Evolutionary conservation across 1,139 yeast genomes (phyloP).

Genomic region (Sugiyamaella pinicola): DNA sequence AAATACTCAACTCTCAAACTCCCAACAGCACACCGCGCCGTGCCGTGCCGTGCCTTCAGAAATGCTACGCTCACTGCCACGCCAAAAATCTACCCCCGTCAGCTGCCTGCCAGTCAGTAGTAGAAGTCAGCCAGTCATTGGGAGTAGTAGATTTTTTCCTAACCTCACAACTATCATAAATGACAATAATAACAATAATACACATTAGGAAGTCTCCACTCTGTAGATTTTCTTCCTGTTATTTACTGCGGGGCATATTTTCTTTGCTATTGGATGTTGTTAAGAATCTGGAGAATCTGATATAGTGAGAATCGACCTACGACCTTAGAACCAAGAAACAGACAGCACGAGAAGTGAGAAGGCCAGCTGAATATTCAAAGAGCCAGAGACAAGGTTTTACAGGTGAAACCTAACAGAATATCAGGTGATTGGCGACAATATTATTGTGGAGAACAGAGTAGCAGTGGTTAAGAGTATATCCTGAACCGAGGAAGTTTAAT

Average conservation of each 20-base stretch:
- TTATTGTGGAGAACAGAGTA: background rate
- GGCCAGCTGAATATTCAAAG: too few species aligned
- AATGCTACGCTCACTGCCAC: too few species aligned
- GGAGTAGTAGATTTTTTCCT: too few species aligned
- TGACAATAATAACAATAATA: background rate
- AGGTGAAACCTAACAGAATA: background rate
- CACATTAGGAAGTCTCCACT: background rate
- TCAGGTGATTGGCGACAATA: background rate
- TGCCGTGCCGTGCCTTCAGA: background rate
- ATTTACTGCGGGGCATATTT: conserved; percentile 2
- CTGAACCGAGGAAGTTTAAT: background rate
- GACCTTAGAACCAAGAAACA: too few species aligned
- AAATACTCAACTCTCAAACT: background rate
- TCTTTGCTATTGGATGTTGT: background rate
- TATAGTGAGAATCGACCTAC: too few species aligned
- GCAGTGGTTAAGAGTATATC: background rate
- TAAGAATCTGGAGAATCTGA: too few species aligned
- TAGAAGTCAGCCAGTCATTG: too few species aligned
- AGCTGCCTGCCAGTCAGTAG: too few species aligned
- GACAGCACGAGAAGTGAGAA: too few species aligned
- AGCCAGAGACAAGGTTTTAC: too few species aligned
- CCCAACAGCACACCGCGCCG: background rate
- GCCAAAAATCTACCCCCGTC: too few species aligned
- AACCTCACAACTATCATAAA: too few species aligned
- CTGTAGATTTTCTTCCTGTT: conserved; percentile 1